Conservation (phyloP, 352 stramenopile genomes). For the Plasmopara muralis region DNA sequence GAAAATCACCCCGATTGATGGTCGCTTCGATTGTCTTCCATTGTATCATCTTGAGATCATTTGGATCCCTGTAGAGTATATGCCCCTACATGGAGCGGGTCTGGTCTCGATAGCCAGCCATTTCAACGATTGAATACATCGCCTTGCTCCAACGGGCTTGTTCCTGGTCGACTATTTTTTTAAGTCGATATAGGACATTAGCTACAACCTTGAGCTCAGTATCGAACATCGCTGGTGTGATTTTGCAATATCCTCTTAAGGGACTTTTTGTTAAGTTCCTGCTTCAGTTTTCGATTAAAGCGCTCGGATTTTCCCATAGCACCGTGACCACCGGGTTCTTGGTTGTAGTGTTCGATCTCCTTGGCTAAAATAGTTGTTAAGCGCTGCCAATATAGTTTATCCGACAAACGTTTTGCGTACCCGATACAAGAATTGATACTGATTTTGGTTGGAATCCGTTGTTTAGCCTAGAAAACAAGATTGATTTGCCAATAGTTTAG, state of each 20-base stretch:
- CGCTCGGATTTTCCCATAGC: neutral
- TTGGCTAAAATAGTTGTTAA: neutral
- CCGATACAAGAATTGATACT: slow-evolving; percentile 37
- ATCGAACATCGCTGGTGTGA: slow-evolving; percentile 4
- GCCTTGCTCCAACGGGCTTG: slow-evolving; percentile 18
- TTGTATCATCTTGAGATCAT: neutral
- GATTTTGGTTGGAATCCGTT: slow-evolving; percentile 6
- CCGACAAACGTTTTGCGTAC: slow-evolving; percentile 30
- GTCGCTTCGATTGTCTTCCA: slow-evolving; percentile 11
- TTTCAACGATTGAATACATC: slow-evolving; percentile 2
- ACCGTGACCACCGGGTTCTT: neutral
- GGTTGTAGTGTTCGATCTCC: slow-evolving; percentile 1
- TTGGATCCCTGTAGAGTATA: slow-evolving; percentile 6
- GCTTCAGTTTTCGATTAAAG: neutral
- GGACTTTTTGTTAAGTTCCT: neutral
- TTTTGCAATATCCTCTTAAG: neutral
- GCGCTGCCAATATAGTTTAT: slow-evolving; percentile 19
- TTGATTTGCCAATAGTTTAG: neutral
- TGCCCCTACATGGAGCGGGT: slow-evolving; percentile 25
- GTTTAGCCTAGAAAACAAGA: neutral
- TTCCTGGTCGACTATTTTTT: slow-evolving; percentile 22
- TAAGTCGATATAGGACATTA: slow-evolving; percentile 9
- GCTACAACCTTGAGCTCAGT: slow-evolving; percentile 1
- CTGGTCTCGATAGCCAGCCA: slow-evolving; percentile 3
- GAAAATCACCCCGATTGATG: slow-evolving; percentile 16